These are phyloP conservation scores for Fusarium sp. DNA, from an alignment of 2,329 filamentous ascomycete genomes.

Conservation along the genomic window DNA sequence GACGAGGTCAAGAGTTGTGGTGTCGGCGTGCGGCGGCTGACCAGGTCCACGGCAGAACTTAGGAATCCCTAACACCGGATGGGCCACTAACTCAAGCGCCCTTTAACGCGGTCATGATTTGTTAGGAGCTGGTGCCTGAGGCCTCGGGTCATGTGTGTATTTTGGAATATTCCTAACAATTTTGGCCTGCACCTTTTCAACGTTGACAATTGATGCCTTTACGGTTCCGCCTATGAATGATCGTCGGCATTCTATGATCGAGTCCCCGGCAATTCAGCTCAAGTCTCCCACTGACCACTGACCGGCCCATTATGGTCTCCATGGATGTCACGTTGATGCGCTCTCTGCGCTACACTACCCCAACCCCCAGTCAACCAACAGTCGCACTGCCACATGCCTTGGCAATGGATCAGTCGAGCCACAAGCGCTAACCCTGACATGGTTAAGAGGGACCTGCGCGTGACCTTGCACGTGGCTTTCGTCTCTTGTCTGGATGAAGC, in stretches of 20 bases:
- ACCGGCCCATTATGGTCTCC: not conserved
- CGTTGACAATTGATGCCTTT: not conserved
- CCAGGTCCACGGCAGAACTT: constrained; percentile 42
- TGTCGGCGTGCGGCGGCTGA: constrained; percentile 38
- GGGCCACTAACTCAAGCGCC: constrained; percentile 4
- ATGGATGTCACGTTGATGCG: constrained; percentile 7
- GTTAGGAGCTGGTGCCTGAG: not conserved
- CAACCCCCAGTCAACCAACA: not conserved
- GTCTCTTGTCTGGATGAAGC: not conserved
- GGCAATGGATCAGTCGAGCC: not conserved
- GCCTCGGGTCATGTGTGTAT: not conserved
- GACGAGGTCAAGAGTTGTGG: constrained; percentile 29
- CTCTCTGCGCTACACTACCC: not conserved
- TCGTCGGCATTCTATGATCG: not conserved
- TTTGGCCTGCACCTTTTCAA: not conserved
- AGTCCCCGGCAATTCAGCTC: not conserved
- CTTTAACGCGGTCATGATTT: not conserved
- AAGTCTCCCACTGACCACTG: constrained; percentile 6
- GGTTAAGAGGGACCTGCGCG: not conserved
- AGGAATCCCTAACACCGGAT: constrained; percentile 37
- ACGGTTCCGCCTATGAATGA: not conserved
- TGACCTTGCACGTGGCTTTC: constrained; percentile 19
- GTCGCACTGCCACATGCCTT: constrained; percentile 3
- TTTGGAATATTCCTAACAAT: not conserved
- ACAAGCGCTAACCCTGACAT: not conserved